Percentiles rank a stretch among this genome's conserved stretches.
Conservation (phyloP, 495 filamentous ascomycete genomes). For the Aspergillus panamensis region DNA sequence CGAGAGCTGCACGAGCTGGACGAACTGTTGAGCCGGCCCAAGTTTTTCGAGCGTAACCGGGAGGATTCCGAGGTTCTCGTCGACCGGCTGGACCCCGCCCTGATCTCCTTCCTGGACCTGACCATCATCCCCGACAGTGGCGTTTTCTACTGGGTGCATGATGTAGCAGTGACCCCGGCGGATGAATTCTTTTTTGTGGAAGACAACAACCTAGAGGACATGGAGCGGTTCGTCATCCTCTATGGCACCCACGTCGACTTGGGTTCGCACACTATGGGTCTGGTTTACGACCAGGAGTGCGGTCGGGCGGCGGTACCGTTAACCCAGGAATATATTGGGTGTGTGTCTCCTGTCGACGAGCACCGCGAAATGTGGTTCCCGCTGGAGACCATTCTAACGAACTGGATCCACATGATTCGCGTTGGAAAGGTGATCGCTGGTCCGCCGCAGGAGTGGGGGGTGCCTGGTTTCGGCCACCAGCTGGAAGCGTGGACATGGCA, state of each 20-base stretch:
- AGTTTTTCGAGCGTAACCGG: neutral
- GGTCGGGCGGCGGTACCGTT: neutral
- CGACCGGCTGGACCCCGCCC: neutral
- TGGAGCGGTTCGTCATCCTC: neutral
- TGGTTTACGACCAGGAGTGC: neutral
- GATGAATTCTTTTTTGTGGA: neutral
- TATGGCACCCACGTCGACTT: neutral
- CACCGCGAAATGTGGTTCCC: neutral
- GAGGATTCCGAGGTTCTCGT: neutral
- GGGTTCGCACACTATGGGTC: neutral
- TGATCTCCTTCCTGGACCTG: neutral
- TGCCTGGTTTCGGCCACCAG: neutral
- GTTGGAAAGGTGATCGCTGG: neutral
- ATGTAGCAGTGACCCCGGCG: neutral
- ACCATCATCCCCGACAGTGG: neutral
- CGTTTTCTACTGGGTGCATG: neutral
- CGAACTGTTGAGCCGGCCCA: neutral
- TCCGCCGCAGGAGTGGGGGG: neutral
- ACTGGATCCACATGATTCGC: constrained; percentile 1
- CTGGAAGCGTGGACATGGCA: constrained; percentile 1
- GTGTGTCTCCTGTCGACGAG: neutral
- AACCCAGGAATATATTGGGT: neutral
- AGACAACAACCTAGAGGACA: neutral
- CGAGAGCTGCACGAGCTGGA: neutral
- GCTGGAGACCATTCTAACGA: neutral